Base-by-base conservation (phyloP, 2,329 filamentous ascomycete species). In the Ophiostoma quercus region DNA sequence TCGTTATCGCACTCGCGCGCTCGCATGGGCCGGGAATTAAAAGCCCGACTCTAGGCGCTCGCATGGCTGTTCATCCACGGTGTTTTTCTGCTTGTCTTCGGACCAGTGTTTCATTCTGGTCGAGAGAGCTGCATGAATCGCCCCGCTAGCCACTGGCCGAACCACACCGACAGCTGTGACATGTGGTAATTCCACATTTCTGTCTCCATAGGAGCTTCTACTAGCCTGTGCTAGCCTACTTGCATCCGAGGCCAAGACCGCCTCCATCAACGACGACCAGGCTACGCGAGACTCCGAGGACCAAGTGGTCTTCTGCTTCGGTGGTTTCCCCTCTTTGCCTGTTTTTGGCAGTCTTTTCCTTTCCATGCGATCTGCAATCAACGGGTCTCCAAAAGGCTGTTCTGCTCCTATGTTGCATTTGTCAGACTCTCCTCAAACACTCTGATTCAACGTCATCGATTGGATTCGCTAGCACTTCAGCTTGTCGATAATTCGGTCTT, bases 71-170 rank as follows among this genome's bases (percentile, higher is more conserved):
- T 22, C 8, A 19, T 6, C 1, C 22, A 22, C 19, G 57, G 19
- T 62, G 57, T 62, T 32, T 32, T 62, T 62, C 57, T 62, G 12
- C 16, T 62, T 34, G 25, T 34, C 57, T 62, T 62, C 51, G 51
- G 51, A 4, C 22, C 22, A 22, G 47, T 57, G 57, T 62, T 62
- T 32, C 57, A 62, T 62, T 32, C 14, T 8, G 3, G 22, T 57
- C 25, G 5, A 32, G 57, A 32, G 57, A 62, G 57, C 57, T 62
- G 57, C 57, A 62, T 34, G 57, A 32, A 62, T 62, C 57, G 57
- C 57, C 57, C 57, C 57, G 57, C 57, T 32, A 16, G 32, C 14
- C 25, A 62, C 57, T 29, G n/a, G 7, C 54, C 54, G 54, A 29
- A 62, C 14, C 57, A 34, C 57, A 62, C 57, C 57, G 57, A 32